Percentiles rank a stretch among this genome's conserved stretches.
phyloP scores from a whole-genome alignment of 495 filamentous ascomycete genomes.

The Acidomyces sp. region DNA sequence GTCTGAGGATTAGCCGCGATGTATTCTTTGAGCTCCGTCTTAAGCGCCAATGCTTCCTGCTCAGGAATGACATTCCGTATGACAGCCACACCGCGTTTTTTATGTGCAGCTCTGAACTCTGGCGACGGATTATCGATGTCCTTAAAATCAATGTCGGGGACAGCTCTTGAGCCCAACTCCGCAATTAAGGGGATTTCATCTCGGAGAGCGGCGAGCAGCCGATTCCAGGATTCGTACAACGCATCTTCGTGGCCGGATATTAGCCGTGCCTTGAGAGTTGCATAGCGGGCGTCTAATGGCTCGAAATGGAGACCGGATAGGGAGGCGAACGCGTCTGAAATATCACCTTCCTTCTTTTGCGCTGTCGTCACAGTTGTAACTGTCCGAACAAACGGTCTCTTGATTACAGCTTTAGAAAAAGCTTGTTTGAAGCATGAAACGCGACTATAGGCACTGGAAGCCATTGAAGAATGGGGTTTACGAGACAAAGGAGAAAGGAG shows the following conservation, averaged over 20 bases:
- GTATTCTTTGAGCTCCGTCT: slow-evolving; percentile 29
- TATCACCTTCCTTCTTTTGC: slow-evolving; percentile 47
- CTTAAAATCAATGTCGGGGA: slow-evolving; percentile 30
- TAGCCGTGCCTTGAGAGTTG: slow-evolving; percentile 55
- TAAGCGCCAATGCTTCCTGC: slow-evolving; percentile 27
- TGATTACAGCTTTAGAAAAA: too few species aligned
- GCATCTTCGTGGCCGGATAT: slow-evolving; percentile 49
- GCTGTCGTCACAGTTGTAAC: slow-evolving; percentile 15
- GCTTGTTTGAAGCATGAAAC: too few species aligned
- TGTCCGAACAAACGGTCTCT: too few species aligned
- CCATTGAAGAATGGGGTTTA: too few species aligned
- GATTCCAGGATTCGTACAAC: slow-evolving; percentile 53
- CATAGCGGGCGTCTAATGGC: slow-evolving; percentile 60
- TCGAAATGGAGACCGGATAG: slow-evolving; percentile 51
- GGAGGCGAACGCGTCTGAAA: slow-evolving; percentile 72
- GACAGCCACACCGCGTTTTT: slow-evolving; percentile 30
- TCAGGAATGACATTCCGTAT: slow-evolving; percentile 28
- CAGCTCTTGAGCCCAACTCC: slow-evolving; percentile 28
- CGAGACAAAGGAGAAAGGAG: too few species aligned
- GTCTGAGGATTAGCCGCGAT: slow-evolving; percentile 30
- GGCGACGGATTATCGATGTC: slow-evolving; percentile 23
- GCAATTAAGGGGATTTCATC: slow-evolving; percentile 40
- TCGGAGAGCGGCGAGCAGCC: slow-evolving; percentile 46
- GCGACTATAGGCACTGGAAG: too few species aligned
- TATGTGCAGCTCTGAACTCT: slow-evolving; percentile 22